Conservation (phyloP, 768 basidiomycete genomes). For the Serendipita vermifera region DNA sequence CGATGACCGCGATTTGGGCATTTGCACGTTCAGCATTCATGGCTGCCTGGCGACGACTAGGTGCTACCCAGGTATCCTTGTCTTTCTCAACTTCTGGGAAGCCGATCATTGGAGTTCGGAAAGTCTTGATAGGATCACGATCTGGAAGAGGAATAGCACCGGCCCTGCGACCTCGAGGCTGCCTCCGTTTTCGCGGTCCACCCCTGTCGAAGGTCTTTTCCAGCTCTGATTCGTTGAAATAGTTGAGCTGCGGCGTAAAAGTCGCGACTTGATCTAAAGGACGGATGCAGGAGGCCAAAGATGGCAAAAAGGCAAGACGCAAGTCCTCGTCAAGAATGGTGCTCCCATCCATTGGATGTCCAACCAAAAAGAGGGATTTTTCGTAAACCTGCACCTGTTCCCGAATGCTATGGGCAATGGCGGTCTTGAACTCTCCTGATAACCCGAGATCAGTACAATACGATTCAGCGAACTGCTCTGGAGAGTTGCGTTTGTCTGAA, state of each 20-base stretch:
- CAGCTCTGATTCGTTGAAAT: slow-evolving; percentile 78
- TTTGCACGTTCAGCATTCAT: slow-evolving; percentile 7
- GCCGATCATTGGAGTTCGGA: slow-evolving; percentile 76
- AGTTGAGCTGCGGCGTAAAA: slow-evolving; percentile 82
- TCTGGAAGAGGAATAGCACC: slow-evolving; percentile 74
- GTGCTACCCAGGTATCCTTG: slow-evolving; percentile 9
- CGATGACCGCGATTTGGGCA: slow-evolving; percentile 15
- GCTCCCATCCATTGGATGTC: slow-evolving; percentile 71
- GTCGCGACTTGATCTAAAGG: slow-evolving; percentile 61
- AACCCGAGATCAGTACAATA: slow-evolving; percentile 82
- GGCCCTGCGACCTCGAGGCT: slow-evolving; percentile 50
- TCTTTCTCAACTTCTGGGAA: slow-evolving; percentile 59
- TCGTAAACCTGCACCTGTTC: slow-evolving; percentile 90
- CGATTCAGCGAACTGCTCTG: slow-evolving; percentile 84
- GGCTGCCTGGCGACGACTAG: not conserved
- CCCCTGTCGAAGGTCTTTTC: slow-evolving; percentile 86
- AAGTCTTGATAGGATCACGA: slow-evolving; percentile 82
- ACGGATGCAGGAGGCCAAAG: slow-evolving; percentile 49
- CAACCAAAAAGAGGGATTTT: slow-evolving; percentile 81
- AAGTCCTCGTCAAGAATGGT: slow-evolving; percentile 81
- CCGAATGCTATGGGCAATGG: slow-evolving; percentile 87
- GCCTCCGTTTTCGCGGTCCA: slow-evolving; percentile 59
- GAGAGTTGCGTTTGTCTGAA: slow-evolving; percentile 61
- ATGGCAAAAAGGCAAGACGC: slow-evolving; percentile 75
- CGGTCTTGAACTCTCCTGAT: slow-evolving; percentile 89